A percentile compares a stretch with the other conserved stretches of the same genome.
These are phyloP conservation scores for Haberlea rhodopensis DNA, from an alignment of 257 asterid species.

Conservation along the genomic window DNA sequence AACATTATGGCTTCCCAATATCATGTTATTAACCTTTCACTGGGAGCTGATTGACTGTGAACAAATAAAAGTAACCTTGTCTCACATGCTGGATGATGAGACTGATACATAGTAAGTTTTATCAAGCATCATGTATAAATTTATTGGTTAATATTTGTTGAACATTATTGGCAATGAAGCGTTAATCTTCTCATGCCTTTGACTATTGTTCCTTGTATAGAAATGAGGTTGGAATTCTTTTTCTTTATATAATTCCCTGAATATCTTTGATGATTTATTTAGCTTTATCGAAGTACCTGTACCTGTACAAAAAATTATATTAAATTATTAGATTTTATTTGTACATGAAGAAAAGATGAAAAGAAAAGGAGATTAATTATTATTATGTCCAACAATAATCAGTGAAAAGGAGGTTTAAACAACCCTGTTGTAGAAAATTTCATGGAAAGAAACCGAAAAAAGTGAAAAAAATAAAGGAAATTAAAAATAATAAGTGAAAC, in stretches of 20 bases:
- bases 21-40: conserved; percentile 15
- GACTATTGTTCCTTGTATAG: not conserved
- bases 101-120: conserved; percentile 86
- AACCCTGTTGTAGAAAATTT: too few relatives aligned
- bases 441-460: too few relatives aligned
- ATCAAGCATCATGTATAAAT: conserved; percentile 18
- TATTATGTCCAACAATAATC: too few relatives aligned
- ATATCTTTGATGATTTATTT: not conserved
- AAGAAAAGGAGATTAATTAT: too few relatives aligned
- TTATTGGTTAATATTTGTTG: conserved; percentile 6
- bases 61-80: conserved; percentile 88
- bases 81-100: conserved; percentile 96
- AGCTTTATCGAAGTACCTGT: not conserved
- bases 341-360: too few relatives aligned
- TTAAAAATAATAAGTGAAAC: too few relatives aligned
- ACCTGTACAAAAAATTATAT: too few relatives aligned
- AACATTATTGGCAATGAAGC: conserved; percentile 16
- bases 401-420: too few relatives aligned
- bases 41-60: conserved; percentile 25
- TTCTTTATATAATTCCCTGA: not conserved
- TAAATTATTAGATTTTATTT: too few relatives aligned
- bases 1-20: conserved; percentile 8
- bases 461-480: too few relatives aligned
- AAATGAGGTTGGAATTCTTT: not conserved
- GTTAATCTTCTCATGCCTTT: not conserved